phyloP scores from a whole-genome alignment of 2,329 filamentous ascomycete species.

The Hymenoscyphus repandus region DNA sequence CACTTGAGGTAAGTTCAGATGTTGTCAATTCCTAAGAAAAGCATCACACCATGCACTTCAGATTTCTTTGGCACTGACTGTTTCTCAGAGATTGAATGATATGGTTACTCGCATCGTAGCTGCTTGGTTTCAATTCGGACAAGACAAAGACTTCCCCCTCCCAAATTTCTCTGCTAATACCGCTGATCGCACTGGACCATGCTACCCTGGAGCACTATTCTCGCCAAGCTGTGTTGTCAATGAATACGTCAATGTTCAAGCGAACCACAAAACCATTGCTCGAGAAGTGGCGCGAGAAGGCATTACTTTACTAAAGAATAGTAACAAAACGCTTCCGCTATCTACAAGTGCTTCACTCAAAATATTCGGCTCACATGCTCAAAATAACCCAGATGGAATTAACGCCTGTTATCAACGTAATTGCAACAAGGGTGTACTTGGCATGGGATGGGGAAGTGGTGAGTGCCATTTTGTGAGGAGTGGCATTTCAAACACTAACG shows the following conservation, averaged over 20 bases:
- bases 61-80: too few species aligned
- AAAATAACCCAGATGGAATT: slow-evolving; percentile 51
- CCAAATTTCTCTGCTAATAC: slow-evolving; percentile 59
- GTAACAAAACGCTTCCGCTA: slow-evolving; percentile 48
- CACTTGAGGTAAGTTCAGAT: slow-evolving; percentile 34
- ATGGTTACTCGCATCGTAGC: slow-evolving; percentile 52
- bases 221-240: slow-evolving; percentile 62
- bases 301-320: slow-evolving; percentile 59
- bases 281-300: slow-evolving; percentile 48
- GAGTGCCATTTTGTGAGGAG: slow-evolving; percentile 40
- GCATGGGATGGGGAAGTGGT: slow-evolving; percentile 75
- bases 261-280: slow-evolving; percentile 45
- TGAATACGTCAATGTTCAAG: slow-evolving; percentile 58
- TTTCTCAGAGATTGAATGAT: slow-evolving; percentile 43
- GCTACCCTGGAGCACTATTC: slow-evolving; percentile 53
- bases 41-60: too few species aligned
- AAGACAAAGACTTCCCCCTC: slow-evolving; percentile 50
- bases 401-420: slow-evolving; percentile 58
- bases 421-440: slow-evolving; percentile 56
- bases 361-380: slow-evolving; percentile 46
- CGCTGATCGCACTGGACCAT: slow-evolving; percentile 45
- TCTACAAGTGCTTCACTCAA: slow-evolving; percentile 34
- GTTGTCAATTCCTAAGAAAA: too few species aligned
- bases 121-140: slow-evolving; percentile 55
- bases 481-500: neutral